Evolutionary conservation across 306 rosid genomes (phyloP), one percentile per base, ranked within the genome.

Genomic region (Medicago lupulina): DNA sequence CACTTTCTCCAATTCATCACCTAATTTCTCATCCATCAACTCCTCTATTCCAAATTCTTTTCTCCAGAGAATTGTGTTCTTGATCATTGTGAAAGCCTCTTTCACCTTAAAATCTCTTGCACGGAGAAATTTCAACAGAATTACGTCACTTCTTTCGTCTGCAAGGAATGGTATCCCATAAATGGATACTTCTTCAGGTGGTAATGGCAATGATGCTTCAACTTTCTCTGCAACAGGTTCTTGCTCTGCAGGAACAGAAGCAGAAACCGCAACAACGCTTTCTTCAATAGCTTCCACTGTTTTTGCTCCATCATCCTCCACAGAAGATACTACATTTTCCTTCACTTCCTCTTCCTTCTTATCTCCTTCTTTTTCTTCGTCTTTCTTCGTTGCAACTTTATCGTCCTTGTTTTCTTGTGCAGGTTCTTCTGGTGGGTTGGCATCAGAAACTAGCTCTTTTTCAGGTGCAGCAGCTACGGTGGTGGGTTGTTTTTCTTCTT

Each of bases 81-180:
- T 90, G 77, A 94, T 79, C 98, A 94, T 94, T 10, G 90, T 5
- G 43, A 91, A 85, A 0, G 98, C 96, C 0, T 94, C 98, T 49
- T 91, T 94, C 53, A 86, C 95, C 79, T 90, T 94, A 72, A 82
- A 94, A 38, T 94, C 97, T 71, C 98, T 90, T 25, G 98, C 98
- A 5, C 97, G 70, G 2, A 94, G 87, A 71, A 94, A 94, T 61
- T 94, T 94, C 62, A 91, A 62, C 15, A 94, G 90, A 60, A 90
- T 83, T 36, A 91, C 95, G 47, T 94, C 97, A 76, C 89, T 94
- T 17, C 90, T 58, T 23, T 91, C 97, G 36, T 94, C 98, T 0
- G 74, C 82, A 4, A 94, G 91, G 0, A 94, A 86, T 0, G 93
- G 96, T 41, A 91, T 83, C 8, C 98, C 98, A 85, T 88, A 94